Percentiles rank a stretch among this genome's conserved stretches.
Evolutionary conservation across 257 asterid species (phyloP).

Genomic region (Asclepias syriaca): DNA sequence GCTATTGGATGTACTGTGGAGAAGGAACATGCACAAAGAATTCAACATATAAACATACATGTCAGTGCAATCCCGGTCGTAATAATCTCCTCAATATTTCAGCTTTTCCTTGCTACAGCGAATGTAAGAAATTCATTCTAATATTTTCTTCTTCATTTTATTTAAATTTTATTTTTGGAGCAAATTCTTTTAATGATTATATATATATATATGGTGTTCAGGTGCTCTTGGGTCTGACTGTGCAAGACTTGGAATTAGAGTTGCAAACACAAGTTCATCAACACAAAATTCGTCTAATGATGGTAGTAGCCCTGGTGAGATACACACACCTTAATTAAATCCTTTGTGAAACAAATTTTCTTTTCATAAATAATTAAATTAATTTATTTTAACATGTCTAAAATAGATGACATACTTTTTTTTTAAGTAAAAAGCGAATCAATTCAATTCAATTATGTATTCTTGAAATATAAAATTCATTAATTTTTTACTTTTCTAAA

Average conservation of each 20-base stretch:
- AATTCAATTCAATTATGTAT: too few species aligned
- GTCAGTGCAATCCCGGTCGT: conserved; percentile 55
- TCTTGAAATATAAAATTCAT: too few species aligned
- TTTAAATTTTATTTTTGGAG: too few species aligned
- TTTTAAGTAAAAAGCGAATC: too few species aligned
- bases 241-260: conserved; percentile 44
- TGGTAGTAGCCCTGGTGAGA: conserved; percentile 27
- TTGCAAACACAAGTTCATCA: conserved; percentile 33
- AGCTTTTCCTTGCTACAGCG: conserved; percentile 63
- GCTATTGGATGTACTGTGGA: conserved; percentile 74
- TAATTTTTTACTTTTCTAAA: neutral
- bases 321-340: too few species aligned
- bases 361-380: too few species aligned
- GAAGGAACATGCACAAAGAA: conserved; percentile 57
- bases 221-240: conserved; percentile 72
- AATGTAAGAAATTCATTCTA: conserved; percentile 35
- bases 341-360: too few species aligned
- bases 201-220: conserved; percentile 2
- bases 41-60: conserved; percentile 39
- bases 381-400: too few species aligned
- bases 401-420: too few species aligned
- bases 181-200: neutral
- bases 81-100: conserved; percentile 52
- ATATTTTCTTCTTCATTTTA: too few species aligned
- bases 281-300: conserved; percentile 23